phyloP scores from a whole-genome alignment of 129 eudicot genomes.

The Saussurea involucrata region DNA sequence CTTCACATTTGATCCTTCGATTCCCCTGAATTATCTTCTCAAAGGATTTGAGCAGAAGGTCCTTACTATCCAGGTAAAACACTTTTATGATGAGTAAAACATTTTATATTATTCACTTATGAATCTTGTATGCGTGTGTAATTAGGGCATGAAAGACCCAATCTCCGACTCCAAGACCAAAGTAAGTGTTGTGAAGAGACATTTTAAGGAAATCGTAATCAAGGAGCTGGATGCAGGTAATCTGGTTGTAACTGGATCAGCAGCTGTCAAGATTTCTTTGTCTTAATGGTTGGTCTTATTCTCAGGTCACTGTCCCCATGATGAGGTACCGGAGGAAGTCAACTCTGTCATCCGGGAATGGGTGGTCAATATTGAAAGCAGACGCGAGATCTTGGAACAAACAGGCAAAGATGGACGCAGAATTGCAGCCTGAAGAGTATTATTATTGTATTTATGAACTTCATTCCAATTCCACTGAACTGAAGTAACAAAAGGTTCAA shows the following conservation, averaged over 20 bases:
- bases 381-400: not conserved
- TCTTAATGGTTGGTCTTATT: not conserved
- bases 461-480: not conserved
- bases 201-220: slow-evolving; percentile 45
- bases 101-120: not conserved
- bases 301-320: slow-evolving; percentile 94
- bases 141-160: slow-evolving; percentile 92
- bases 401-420: slow-evolving; percentile 10
- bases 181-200: slow-evolving; percentile 55
- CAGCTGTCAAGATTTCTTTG: not conserved
- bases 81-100: not conserved
- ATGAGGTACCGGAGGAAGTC: slow-evolving; percentile 79
- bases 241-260: not conserved
- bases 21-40: slow-evolving; percentile 86
- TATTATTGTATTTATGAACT: not conserved
- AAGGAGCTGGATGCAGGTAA: slow-evolving; percentile 89
- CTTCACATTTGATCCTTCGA: slow-evolving; percentile 79
- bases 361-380: slow-evolving; percentile 44
- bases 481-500: too few species aligned
- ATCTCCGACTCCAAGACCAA: slow-evolving; percentile 56
- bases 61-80: slow-evolving; percentile 68
- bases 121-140: slow-evolving; percentile 7
- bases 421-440: slow-evolving; percentile 10
- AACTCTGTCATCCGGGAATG: slow-evolving; percentile 62
- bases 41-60: slow-evolving; percentile 51